Base-by-base conservation (phyloP, 495 filamentous ascomycete genomes). In the Trichoderma gamsii region DNA sequence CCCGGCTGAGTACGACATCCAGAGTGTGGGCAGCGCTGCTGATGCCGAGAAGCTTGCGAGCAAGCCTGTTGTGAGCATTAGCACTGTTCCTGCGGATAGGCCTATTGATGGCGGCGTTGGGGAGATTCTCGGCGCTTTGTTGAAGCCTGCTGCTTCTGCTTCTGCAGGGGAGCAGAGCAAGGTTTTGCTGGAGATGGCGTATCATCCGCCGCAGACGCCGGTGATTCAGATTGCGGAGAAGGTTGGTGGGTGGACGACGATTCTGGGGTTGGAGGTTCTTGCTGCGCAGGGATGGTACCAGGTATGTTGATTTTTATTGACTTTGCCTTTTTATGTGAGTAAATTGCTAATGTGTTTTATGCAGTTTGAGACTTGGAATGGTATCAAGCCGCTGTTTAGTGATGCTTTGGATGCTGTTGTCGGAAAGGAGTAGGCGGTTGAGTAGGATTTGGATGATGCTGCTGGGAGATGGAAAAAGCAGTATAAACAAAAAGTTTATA, bases 101-200 rank as follows among this genome's bases (percentile, higher is more conserved):
- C 90, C 94, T 2, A 90, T 98, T 70, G 93, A 97, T 67, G 70
- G 81, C 6, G 77, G 76, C 41, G 87, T 96, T 82, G 81, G 85
- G 27, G 89, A 89, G 72, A 82, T 90, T 12, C 78, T 98, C 18
- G 79, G 79, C 3, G 81, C 83, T 61, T 71, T 91, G 12, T 84
- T 99, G 69, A 82, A 84, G 69, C 80, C 84, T 79, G 21, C 80
- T 81, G 70, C 46, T 18, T 18, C 80, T 81, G 70, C 46, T 18
- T 18, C 49, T 52, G 71, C 74, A 15, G 73, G 72, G 1, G 75
- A 81, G 41, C 74, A 75, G 12, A 74, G 76, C 52, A 82, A 84
- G 41, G 87, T 96, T 41, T 79, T 97, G 67, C 79, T 97, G 1
- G 95, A 99, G 80, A 97, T 99, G 95, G 93, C 95, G 4, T 99